Base-by-base conservation (phyloP, 768 basidiomycete genomes). In the Antrodiella citrinella region DNA sequence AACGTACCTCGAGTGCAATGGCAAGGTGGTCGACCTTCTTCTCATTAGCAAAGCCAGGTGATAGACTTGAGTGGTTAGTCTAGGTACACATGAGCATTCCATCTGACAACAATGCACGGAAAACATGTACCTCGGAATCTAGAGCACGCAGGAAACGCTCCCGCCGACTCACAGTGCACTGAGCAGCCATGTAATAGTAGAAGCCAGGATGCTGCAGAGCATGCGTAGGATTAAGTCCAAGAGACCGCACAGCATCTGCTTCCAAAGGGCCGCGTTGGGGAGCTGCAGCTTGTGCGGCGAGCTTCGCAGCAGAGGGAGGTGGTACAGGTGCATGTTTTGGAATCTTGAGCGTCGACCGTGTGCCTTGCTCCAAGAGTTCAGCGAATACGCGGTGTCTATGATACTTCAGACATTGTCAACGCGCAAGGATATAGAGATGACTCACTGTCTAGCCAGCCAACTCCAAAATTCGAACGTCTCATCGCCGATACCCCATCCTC, bases 401-500 rank as follows among this genome's bases (percentile, higher is more conserved):
- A 35, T 11, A 9, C 1, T 25, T 2, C 2, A 42, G 9, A 13
- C 15, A 18, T 23, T 18, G 18, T 50, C 9, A 52, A 26, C 39
- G 26, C 23, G 12, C 21, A 24, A 35, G 30, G 19, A 26, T 7
- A 20, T 40, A 40, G 21, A n/a, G 2, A 13, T 30, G 15, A 74
- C 86, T 50, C 59, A 92, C 90, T 96, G 93, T 62, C 92, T 73
- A 5, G 91, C 87, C 49, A 93, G 74, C 95, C 94, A 99, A 56
- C 88, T 89, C 95, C 95, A 97, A 62, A 85, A 97, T 63, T 98
- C 96, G 56, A 90, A 97, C 0, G 91, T 96, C 60, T 93, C 90
- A 59, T 94, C 91, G 13, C 93, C 94, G 49, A 97, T 97, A 5
- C 91, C 90, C 95, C 96, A 97, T 0, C 86, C 84, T 18, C 86